Evolutionary conservation across 1,139 yeast genomes (phyloP), one percentile per base, ranked within the genome.

Genomic region (Arxiozyma heterogenica): DNA sequence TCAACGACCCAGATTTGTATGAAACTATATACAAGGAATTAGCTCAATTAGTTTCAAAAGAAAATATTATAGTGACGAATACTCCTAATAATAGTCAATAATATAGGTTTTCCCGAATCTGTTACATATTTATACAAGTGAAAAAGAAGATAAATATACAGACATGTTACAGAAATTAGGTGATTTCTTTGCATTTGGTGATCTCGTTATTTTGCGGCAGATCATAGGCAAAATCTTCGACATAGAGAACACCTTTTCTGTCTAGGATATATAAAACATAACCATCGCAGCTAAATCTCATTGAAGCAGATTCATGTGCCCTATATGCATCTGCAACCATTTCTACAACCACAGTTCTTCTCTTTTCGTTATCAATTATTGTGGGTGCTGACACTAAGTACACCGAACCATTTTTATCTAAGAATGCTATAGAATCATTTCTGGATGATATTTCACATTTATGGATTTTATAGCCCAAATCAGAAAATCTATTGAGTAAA

Each of bases 151-250:
- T 3, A 27, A 6, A 8, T 8, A 27, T 23, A 23, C 4, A 23
- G 25, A 23, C 6, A n/a, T n/a, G n/a, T n/a, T n/a, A n/a, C n/a
- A n/a, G n/a, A 34, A 34, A 41, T 25, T 27, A 44, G 48, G 15
- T 47, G 1, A 47, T 25, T 27, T 82, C 78, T 64, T 82, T 84
- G 69, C 94, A 84, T 66, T 86, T 82, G 20, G 87, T 80, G 15
- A 87, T 85, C n/a, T 86, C 90, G n/a, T 80, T 79, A 61, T 82
- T 85, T 59, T 81, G 83, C 1, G 94, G 93, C 17, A 83, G 71
- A 4, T 95, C 96, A 53, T 90, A 91, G 18, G 95, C 87, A 69
- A 89, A 91, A 68, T 91, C 97, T 63, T 86, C 88, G 25, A 89
- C 80, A 60, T 83, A 82, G 51, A 90, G 73, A 1, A 81, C 70